Evolutionary conservation across 2,329 filamentous ascomycete genomes (phyloP).

Genomic region (Stachybotrys elegans): DNA sequence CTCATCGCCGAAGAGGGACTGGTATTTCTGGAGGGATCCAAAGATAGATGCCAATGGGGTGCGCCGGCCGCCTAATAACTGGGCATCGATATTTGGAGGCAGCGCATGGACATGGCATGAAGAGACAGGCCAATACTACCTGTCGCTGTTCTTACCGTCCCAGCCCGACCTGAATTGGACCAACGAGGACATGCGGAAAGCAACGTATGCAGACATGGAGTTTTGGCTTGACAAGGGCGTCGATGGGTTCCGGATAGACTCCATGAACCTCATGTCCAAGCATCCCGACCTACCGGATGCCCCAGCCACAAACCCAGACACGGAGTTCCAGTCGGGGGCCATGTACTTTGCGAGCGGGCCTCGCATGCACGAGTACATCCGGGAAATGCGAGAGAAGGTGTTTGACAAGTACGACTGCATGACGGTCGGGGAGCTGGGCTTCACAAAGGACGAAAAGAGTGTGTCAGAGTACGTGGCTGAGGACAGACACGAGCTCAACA

Average conservation of each 20-base stretch:
- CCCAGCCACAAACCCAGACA: slow-evolving; percentile 27
- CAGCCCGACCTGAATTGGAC: slow-evolving; percentile 82
- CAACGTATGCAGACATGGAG: slow-evolving; percentile 63
- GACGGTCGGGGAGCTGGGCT: slow-evolving; percentile 35
- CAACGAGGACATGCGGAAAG: slow-evolving; percentile 57
- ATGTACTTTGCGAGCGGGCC: slow-evolving; percentile 49
- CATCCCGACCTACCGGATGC: slow-evolving; percentile 50
- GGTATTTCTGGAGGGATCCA: slow-evolving; percentile 53
- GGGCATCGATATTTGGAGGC: slow-evolving; percentile 33
- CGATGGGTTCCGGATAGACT: slow-evolving; percentile 65
- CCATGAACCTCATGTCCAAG: slow-evolving; percentile 62
- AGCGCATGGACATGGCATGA: slow-evolving; percentile 60
- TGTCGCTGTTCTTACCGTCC: slow-evolving; percentile 64
- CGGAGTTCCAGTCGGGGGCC: slow-evolving; percentile 28
- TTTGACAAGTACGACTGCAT: slow-evolving; percentile 46
- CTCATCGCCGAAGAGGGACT: slow-evolving; percentile 45
- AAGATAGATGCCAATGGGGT: slow-evolving; percentile 29
- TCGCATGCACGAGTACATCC: slow-evolving; percentile 38
- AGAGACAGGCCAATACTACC: slow-evolving; percentile 63
- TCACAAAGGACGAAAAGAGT: slow-evolving; percentile 30
- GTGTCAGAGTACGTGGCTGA: slow-evolving; percentile 44
- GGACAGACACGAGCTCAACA: slow-evolving; percentile 28
- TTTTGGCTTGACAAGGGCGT: slow-evolving; percentile 73
- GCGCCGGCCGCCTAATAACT: slow-evolving; percentile 37
- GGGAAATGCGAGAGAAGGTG: slow-evolving; percentile 28